Base-by-base conservation (phyloP, 1,139 yeast species). In the Yamadazyma kanchanaburiensis region DNA sequence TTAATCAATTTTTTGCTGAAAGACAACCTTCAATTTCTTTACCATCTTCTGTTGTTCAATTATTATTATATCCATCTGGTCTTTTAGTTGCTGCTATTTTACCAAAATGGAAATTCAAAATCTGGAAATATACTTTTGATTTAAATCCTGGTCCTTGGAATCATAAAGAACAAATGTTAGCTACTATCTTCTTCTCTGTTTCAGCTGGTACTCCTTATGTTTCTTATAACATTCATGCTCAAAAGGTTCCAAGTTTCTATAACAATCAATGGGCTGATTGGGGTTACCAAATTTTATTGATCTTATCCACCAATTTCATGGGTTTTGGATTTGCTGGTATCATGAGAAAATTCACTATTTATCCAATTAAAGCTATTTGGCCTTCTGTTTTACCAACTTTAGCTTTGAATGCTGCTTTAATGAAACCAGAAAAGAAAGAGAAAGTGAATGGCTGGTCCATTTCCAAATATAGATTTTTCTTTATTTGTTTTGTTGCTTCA, bases 111-210 rank as follows among this genome's bases (percentile, higher is more conserved):
- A 11, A 53, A 51, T 26, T 42, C 62, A 38, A 32, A 3, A 14
- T 52, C 15, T 48, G 53, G 14, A 56, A 59, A 0, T 33, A 37
- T 13, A 26, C 35, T 4, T 30, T 59, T 14, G 55, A 61, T 24
- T 37, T 66, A 15, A 66, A 66, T 37, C 69, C 69, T 3, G 71
- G 72, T 1, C 61, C 60, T 4, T 81, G 85, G 83, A 60, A 69
- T 20, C 64, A 58, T 42, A 81, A 81, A 49, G 89, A 81, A 49
- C 86, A 80, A 54, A 74, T 77, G 76, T 31, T 66, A 55, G 46
- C 61, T 13, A 61, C 72, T 1, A 63, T 66, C 26, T 64, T 66
- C 24, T 66, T 60, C 37, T 61, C 62, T 45, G 64, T 70, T 31
- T 64, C 70, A 2, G 55, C 64, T 5, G 60, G 64, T 2, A 55